phyloP scores from a whole-genome alignment of 2,329 filamentous ascomycete genomes.

The Ploettnerulaceae sp. region DNA sequence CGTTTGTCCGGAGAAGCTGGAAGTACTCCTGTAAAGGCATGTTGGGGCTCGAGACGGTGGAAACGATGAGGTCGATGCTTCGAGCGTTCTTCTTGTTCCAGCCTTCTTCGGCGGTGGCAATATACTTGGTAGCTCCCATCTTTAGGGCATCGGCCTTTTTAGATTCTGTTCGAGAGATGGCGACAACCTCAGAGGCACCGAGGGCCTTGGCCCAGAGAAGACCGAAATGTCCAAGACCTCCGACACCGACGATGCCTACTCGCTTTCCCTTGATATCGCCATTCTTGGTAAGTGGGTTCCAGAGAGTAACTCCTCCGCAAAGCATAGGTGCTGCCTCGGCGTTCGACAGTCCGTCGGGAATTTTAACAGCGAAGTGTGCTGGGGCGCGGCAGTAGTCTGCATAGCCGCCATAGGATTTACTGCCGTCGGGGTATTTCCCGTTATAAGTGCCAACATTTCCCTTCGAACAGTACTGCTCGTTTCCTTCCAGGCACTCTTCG shows the following conservation, averaged over 20 bases:
- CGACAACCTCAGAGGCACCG: slow-evolving; percentile 60
- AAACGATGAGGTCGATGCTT: slow-evolving; percentile 54
- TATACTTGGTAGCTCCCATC: slow-evolving; percentile 54
- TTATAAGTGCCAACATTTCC: slow-evolving; percentile 43
- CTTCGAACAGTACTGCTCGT: slow-evolving; percentile 29
- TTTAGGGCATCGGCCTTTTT: slow-evolving; percentile 57
- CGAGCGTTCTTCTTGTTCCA: slow-evolving; percentile 53
- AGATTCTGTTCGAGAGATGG: slow-evolving; percentile 53
- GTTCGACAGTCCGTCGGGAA: slow-evolving; percentile 48
- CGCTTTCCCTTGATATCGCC: slow-evolving; percentile 64
- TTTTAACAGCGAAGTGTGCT: slow-evolving; percentile 55
- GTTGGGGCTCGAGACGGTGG: slow-evolving; percentile 49
- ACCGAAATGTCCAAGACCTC: slow-evolving; percentile 70
- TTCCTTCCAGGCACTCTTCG: slow-evolving; percentile 42
- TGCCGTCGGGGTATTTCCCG: slow-evolving; percentile 30
- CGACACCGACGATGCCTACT: slow-evolving; percentile 68
- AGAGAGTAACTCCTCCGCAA: slow-evolving; percentile 73
- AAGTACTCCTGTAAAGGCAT: slow-evolving; percentile 63
- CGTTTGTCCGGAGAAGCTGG: slow-evolving; percentile 51
- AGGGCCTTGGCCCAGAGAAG: slow-evolving; percentile 67
- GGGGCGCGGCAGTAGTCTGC: slow-evolving; percentile 45
- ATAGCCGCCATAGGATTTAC: slow-evolving; percentile 48
- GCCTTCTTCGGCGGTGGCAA: slow-evolving; percentile 51
- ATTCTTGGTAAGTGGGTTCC: slow-evolving; percentile 61
- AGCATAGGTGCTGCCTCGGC: slow-evolving; percentile 62